phyloP scores from a whole-genome alignment of 495 filamentous ascomycete species.

The Lophium mytilinum region DNA sequence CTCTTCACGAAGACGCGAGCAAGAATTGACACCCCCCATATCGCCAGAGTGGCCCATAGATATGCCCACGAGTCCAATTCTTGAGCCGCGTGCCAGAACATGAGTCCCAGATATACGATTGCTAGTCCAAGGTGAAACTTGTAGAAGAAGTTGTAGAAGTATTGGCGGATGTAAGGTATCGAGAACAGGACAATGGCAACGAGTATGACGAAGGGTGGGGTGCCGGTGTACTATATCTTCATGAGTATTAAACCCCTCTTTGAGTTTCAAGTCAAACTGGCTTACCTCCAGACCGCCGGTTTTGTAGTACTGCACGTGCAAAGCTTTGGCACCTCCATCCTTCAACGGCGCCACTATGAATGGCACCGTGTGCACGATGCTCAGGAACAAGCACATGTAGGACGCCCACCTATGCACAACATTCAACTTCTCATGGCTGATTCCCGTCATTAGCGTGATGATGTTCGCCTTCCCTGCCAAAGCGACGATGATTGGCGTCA shows the following conservation, averaged over 20 bases:
- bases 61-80: constrained; percentile 25
- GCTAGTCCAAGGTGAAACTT: constrained; percentile 18
- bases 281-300: no score
- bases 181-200: constrained; percentile 30
- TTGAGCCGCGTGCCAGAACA: constrained; percentile 26
- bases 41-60: constrained; percentile 28
- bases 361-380: constrained; percentile 49
- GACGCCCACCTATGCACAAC: constrained; percentile 48
- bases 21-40: constrained; percentile 16
- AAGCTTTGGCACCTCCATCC: constrained; percentile 19
- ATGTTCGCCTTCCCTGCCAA: constrained; percentile 34
- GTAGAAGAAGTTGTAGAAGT: constrained; percentile 23
- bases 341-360: constrained; percentile 39
- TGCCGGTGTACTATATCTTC: constrained; percentile 30
- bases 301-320: constrained; percentile 24
- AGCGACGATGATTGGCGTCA: constrained; percentile 45
- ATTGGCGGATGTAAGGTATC: constrained; percentile 30
- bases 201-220: constrained; percentile 32
- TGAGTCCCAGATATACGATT: constrained; percentile 21
- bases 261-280: no score
- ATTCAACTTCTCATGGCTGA: constrained; percentile 49
- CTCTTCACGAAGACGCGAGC: constrained; percentile 18
- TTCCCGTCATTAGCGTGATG: constrained; percentile 45
- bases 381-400: constrained; percentile 47
- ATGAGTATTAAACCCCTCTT: no score